A percentile compares a stretch with the other conserved stretches of the same genome.
Evolutionary conservation across 768 basidiomycete species (phyloP).

Genomic region (Exidia glandulosa): DNA sequence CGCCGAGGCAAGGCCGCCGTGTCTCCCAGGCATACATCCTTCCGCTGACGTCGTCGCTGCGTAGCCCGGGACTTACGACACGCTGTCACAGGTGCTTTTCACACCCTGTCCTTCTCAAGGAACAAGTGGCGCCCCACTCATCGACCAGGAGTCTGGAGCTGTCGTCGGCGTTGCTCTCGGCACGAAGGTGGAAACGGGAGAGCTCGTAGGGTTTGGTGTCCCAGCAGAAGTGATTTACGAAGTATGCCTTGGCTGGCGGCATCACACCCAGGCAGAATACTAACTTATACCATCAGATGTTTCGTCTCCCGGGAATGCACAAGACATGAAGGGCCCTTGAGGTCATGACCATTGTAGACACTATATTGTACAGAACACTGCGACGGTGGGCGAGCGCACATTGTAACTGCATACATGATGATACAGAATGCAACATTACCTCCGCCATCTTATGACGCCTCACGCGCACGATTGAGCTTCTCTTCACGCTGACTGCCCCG

Average conservation of each 20-base stretch:
- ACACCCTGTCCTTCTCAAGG: conserved; percentile 45
- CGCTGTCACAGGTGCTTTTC: conserved; percentile 46
- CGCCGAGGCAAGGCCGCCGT: conserved; percentile 29
- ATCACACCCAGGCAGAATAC: too few relatives aligned
- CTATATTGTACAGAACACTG: background rate
- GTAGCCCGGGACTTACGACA: conserved; percentile 60
- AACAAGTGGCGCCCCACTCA: conserved; percentile 60
- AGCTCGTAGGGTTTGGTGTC: conserved; percentile 48
- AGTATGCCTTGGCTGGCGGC: conserved; percentile 25
- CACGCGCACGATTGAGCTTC: too few relatives aligned
- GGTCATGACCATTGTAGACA: too few relatives aligned
- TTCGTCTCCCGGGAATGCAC: too few relatives aligned
- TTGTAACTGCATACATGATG: too few relatives aligned
- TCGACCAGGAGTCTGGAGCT: conserved; percentile 48
- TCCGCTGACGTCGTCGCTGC: background rate
- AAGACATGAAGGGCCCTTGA: too few relatives aligned
- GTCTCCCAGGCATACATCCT: background rate
- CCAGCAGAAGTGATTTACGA: conserved; percentile 55
- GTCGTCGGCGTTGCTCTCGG: conserved; percentile 58
- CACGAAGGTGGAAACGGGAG: conserved; percentile 32
- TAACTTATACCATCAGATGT: too few relatives aligned
- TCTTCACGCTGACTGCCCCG: too few relatives aligned
- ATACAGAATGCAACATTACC: too few relatives aligned
- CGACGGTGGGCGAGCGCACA: too few relatives aligned
- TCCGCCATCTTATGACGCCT: too few relatives aligned